phyloP scores from a whole-genome alignment of 306 rosid genomes.

The Geum urbanum region DNA sequence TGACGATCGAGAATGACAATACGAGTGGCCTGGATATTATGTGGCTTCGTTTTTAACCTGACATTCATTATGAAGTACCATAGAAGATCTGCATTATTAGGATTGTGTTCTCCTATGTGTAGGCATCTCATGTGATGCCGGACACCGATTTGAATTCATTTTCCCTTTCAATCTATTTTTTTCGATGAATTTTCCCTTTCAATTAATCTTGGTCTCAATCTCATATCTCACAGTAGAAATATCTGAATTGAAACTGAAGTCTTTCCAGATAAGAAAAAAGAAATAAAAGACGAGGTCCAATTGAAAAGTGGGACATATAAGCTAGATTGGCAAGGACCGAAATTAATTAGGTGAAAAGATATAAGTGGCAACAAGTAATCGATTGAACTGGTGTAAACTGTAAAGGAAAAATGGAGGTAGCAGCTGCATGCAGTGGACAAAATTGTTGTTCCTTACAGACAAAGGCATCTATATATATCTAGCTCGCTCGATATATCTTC shows the following conservation, averaged over 20 bases:
- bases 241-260: constrained; percentile 5
- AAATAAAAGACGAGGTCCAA: not conserved
- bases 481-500: constrained; percentile 4
- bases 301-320: constrained; percentile 21
- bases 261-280: not conserved
- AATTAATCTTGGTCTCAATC: not conserved
- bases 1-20: constrained; percentile 1
- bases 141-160: not conserved
- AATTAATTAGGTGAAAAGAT: constrained; percentile 16
- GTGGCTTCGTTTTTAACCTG: not conserved
- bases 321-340: constrained; percentile 16
- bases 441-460: constrained; percentile 62
- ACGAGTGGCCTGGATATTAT: not conserved
- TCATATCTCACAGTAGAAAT: not conserved
- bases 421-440: constrained; percentile 37
- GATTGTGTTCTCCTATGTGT: constrained; percentile 21
- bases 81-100: constrained; percentile 30
- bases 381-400: not conserved
- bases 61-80: constrained; percentile 17
- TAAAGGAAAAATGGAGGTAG: constrained; percentile 9
- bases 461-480: constrained; percentile 37
- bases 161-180: not conserved
- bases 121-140: constrained; percentile 24
- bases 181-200: no score
- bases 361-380: constrained; percentile 13